Conservation (phyloP, 1,284 basidiomycete genomes). For the Earliella scabrosa region DNA sequence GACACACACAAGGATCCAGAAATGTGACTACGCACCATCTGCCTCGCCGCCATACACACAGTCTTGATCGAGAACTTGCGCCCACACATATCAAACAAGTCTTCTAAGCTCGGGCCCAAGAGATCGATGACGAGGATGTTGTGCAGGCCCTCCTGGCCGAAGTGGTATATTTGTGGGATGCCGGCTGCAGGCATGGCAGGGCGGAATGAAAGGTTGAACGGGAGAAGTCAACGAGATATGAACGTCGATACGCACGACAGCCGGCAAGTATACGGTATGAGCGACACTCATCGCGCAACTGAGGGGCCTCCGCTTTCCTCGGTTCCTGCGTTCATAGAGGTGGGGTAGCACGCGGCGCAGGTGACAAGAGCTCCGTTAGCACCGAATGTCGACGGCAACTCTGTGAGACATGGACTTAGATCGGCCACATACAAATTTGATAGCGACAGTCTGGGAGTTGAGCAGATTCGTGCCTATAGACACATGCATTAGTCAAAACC, state of each 20-base stretch:
- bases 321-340: conserved; percentile 70
- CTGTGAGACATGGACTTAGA: not conserved
- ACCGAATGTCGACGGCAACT: not conserved
- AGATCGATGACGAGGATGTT: conserved; percentile 97
- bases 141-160: conserved; percentile 96
- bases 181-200: conserved; percentile 56
- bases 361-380: conserved; percentile 4
- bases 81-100: conserved; percentile 96
- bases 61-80: conserved; percentile 96
- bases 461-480: conserved; percentile 86
- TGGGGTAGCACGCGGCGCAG: conserved; percentile 6
- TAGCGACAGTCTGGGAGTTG: conserved; percentile 95
- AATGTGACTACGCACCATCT: conserved; percentile 73
- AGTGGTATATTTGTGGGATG: conserved; percentile 96
- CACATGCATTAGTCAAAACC: not conserved
- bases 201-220: not conserved
- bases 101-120: conserved; percentile 91
- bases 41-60: conserved; percentile 95
- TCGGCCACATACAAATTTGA: conserved; percentile 87
- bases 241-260: conserved; percentile 81
- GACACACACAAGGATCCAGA: not conserved
- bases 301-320: conserved; percentile 94
- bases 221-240: not conserved
- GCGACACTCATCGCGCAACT: conserved; percentile 95
- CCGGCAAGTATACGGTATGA: conserved; percentile 95